Conservation (phyloP, 2,329 filamentous ascomycete species). For the Coleophoma cylindrospora region DNA sequence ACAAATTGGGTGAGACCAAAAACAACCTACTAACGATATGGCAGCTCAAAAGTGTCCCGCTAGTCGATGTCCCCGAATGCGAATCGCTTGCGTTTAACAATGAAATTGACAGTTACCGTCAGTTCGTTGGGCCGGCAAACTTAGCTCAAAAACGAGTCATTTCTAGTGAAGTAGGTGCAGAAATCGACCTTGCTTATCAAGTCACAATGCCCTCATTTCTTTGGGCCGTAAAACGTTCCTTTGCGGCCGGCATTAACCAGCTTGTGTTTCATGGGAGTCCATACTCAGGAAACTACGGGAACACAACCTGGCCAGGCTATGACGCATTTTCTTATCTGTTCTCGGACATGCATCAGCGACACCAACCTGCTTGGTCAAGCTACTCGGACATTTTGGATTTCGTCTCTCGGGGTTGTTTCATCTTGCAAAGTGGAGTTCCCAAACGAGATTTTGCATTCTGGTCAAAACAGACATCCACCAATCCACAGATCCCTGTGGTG, state of each 20-base stretch:
- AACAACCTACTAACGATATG: no score
- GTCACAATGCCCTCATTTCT: conserved; percentile 23
- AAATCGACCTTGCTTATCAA: conserved; percentile 17
- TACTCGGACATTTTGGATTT: neutral
- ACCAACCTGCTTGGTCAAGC: conserved; percentile 34
- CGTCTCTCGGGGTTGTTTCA: neutral
- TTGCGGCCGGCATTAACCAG: conserved; percentile 36
- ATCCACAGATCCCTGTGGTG: neutral
- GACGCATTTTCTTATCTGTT: conserved; percentile 37
- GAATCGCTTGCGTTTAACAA: conserved; percentile 32
- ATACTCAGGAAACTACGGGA: conserved; percentile 34
- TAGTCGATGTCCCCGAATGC: conserved; percentile 33
- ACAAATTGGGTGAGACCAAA: no score
- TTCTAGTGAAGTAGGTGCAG: conserved; percentile 33
- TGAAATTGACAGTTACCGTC: conserved; percentile 31
- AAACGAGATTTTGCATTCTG: neutral
- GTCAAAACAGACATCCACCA: neutral
- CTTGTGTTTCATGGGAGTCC: conserved; percentile 38
- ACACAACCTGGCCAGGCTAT: conserved; percentile 44
- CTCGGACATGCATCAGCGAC: conserved; percentile 32
- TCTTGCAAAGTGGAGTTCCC: neutral
- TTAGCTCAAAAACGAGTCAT: conserved; percentile 32
- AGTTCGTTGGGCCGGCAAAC: conserved; percentile 33
- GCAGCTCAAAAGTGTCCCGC: conserved; percentile 19
- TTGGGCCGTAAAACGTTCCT: conserved; percentile 31